A percentile compares a stretch with the other conserved stretches of the same genome.
phyloP scores from a whole-genome alignment of 164 flowering plant species.

The Annona cherimola region DNA sequence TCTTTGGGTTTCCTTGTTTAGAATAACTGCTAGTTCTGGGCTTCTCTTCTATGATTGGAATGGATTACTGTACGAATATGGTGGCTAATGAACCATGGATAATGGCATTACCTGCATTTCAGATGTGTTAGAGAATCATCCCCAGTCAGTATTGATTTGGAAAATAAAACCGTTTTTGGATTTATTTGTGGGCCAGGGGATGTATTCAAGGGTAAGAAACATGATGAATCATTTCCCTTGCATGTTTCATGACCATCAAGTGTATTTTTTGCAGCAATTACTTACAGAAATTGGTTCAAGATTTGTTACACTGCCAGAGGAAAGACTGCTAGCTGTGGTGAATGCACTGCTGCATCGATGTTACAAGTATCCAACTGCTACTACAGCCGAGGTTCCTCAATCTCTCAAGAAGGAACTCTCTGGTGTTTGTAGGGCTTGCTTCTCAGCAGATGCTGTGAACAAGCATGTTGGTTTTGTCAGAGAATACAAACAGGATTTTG shows the following conservation, averaged over 20 bases:
- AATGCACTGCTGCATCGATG: slow-evolving; percentile 96
- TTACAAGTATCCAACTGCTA: slow-evolving; percentile 95
- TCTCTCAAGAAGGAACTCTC: slow-evolving; percentile 98
- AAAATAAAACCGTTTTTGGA: too few species aligned
- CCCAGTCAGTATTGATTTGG: too few species aligned
- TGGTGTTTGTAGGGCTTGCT: slow-evolving; percentile 98
- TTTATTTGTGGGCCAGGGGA: too few species aligned
- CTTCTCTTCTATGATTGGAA: too few species aligned
- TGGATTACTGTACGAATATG: too few species aligned
- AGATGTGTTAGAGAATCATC: too few species aligned
- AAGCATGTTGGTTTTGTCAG: slow-evolving; percentile 98
- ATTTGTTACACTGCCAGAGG: slow-evolving; percentile 96
- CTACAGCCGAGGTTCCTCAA: slow-evolving; percentile 96
- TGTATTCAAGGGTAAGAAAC: too few species aligned
- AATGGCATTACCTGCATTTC: too few species aligned
- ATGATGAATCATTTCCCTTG: too few species aligned
- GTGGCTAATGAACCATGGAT: too few species aligned
- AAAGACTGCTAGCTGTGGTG: slow-evolving; percentile 95
- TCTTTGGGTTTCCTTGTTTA: too few species aligned
- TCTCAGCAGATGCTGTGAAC: slow-evolving; percentile 96
- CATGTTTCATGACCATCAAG: background rate
- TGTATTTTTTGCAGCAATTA: slow-evolving; percentile 49
- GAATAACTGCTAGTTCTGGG: too few species aligned
- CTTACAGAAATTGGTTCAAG: slow-evolving; percentile 97
- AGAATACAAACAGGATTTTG: slow-evolving; percentile 98